A percentile compares a stretch with the other conserved stretches of the same genome.
Conservation (phyloP, 352 stramenopile species). For the Plasmopara viticola region DNA sequence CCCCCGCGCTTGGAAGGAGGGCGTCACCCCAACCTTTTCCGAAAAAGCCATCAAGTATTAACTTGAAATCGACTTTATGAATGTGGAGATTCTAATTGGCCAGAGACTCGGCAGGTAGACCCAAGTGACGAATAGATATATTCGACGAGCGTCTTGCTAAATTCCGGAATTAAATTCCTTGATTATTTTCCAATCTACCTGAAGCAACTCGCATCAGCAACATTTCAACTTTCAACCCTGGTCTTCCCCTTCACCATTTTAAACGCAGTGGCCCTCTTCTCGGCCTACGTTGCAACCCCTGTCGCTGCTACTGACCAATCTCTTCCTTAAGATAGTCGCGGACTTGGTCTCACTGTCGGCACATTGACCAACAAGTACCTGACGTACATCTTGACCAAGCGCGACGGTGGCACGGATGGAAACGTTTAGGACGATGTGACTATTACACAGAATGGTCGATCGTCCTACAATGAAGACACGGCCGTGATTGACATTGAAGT, state of each 20-base stretch:
- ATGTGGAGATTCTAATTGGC: no score
- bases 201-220: no score
- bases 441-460: slow-evolving; percentile 26
- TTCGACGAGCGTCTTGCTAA: no score
- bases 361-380: slow-evolving; percentile 43
- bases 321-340: slow-evolving; percentile 40
- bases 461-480: slow-evolving; percentile 39
- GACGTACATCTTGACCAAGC: slow-evolving; percentile 49
- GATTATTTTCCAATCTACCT: no score
- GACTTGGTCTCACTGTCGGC: slow-evolving; percentile 33
- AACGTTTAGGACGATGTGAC: slow-evolving; percentile 40
- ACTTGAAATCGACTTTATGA: no score
- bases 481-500: slow-evolving; percentile 9
- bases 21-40: no score
- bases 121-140: no score
- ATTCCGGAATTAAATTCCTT: no score
- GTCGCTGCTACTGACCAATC: slow-evolving; percentile 3
- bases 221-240: neutral
- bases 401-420: slow-evolving; percentile 24
- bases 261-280: neutral
- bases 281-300: neutral
- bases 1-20: no score
- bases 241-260: slow-evolving; percentile 1
- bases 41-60: no score
- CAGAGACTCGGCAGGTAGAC: no score